Base-by-base conservation (phyloP, 306 rosid genomes). In the Alnus rubra region DNA sequence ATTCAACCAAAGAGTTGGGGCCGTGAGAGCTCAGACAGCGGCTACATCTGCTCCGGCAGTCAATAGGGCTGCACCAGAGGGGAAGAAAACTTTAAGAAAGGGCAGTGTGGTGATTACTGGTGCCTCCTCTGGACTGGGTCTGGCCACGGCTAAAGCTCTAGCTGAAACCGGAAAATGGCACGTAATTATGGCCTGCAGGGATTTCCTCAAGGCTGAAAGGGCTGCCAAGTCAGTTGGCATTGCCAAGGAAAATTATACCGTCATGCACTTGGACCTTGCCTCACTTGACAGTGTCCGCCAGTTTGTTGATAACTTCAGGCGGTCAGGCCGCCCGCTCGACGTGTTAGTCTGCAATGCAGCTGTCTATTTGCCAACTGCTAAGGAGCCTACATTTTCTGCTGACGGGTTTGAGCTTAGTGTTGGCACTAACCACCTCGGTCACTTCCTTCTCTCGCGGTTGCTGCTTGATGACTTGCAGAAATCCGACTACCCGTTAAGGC, bases 91-190 rank as follows among this genome's bases (percentile, higher is more conserved):
- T 51, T 81, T 96, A 53, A 89, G 98, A 77, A 90, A 93, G 77
- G 98, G 99, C 47, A 84, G 86, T 84, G 99, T 96, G 54, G 86
- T 96, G 63, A 50, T 96, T 73, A 96, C 99, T 18, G 98, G 99
- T 1, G 98, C 98, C 73, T 96, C 98, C 39, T 96, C 98, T n/a
- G 99, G 99, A 33, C 83, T 96, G 44, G 98, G 99, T 80, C 86
- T 93, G 1, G 99, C 99, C 65, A 91, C 98, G 63, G 99, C 99
- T 49, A 96, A 93, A 90, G 90, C 97, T 59, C 83, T 96, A 79
- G 99, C 98, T 18, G 98, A 96, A 79, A 90, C 97, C 1, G 98
- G 99, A 71, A 93, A 96, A 83, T 96, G 99, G 99, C 93, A 96
- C 74, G 87, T 96, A 7, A 91, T 90, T 79, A 91, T 96, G 99